These are phyloP conservation scores for Saturnispora dispora DNA, from an alignment of 805 yeast genomes.

Conservation along the genomic window DNA sequence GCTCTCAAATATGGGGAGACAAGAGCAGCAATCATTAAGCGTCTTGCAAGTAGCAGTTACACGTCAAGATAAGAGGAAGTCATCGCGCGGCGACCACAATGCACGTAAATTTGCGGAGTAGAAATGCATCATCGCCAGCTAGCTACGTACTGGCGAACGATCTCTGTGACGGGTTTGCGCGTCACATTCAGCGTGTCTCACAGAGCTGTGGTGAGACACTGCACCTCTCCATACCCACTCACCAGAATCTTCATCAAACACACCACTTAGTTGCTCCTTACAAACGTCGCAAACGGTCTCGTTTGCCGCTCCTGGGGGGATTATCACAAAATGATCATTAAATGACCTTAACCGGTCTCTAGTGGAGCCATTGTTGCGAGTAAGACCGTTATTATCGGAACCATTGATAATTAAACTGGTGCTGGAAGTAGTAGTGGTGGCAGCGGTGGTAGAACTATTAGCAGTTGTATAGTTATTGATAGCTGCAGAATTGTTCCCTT, in stretches of 20 bases:
- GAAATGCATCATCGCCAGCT: neutral
- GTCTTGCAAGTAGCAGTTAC: no score
- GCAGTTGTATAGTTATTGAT: no score
- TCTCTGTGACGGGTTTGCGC: constrained; percentile 43
- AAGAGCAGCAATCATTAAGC: neutral
- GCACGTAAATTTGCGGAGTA: constrained; percentile 6
- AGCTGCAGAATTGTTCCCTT: constrained; percentile 1
- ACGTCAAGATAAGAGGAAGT: no score
- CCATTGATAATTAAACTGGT: neutral
- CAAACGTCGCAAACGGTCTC: constrained; percentile 59
- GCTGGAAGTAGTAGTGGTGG: neutral
- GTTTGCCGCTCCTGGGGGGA: constrained; percentile 60
- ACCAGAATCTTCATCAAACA: constrained; percentile 63
- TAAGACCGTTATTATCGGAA: neutral
- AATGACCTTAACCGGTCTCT: constrained; percentile 11
- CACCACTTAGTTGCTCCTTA: constrained; percentile 53
- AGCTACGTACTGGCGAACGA: constrained; percentile 22
- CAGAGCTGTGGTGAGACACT: constrained; percentile 32
- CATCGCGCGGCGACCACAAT: neutral
- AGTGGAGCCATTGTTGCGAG: neutral
- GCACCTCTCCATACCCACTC: constrained; percentile 81
- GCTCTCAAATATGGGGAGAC: neutral
- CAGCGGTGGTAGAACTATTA: neutral
- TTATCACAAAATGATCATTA: constrained; percentile 45
- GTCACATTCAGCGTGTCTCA: constrained; percentile 60